Conservation (phyloP, 1,284 basidiomycete species). For the Polyporus tsugae region DNA sequence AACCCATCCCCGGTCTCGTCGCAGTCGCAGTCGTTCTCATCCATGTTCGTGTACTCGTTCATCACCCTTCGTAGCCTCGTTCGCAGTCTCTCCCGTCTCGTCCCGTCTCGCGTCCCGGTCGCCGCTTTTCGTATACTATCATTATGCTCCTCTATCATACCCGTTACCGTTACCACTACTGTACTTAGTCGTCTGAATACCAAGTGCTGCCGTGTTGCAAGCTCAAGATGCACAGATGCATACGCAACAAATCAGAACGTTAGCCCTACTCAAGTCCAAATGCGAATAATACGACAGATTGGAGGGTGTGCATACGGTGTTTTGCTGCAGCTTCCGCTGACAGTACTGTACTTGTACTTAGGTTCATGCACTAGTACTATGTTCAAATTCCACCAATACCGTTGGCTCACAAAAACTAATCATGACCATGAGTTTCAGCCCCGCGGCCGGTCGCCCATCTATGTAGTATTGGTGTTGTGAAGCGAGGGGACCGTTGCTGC, state of each 20-base stretch:
- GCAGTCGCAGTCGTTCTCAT: too few species aligned
- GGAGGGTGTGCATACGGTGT: too few species aligned
- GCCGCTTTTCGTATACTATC: neutral
- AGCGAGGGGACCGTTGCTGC: neutral
- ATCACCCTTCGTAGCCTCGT: neutral
- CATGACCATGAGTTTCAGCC: too few species aligned
- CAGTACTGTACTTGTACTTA: too few species aligned
- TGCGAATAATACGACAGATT: too few species aligned
- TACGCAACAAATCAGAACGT: neutral
- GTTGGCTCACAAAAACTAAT: neutral
- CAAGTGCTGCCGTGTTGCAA: neutral
- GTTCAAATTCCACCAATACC: neutral
- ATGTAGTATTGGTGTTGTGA: neutral
- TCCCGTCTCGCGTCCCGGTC: conserved; percentile 1
- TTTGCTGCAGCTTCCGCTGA: too few species aligned
- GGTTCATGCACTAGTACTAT: too few species aligned
- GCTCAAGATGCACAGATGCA: neutral
- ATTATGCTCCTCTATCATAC: conserved; percentile 1
- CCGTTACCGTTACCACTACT: conserved; percentile 1
- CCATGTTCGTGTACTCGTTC: neutral
- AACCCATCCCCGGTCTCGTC: too few species aligned
- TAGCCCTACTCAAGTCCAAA: neutral
- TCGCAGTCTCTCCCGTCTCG: neutral
- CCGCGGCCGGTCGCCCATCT: too few species aligned
- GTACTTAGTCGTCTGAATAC: neutral